Percentiles rank a stretch among this genome's conserved stretches.
Evolutionary conservation across 768 basidiomycete genomes (phyloP).

Genomic region (Piloderma croceum): DNA sequence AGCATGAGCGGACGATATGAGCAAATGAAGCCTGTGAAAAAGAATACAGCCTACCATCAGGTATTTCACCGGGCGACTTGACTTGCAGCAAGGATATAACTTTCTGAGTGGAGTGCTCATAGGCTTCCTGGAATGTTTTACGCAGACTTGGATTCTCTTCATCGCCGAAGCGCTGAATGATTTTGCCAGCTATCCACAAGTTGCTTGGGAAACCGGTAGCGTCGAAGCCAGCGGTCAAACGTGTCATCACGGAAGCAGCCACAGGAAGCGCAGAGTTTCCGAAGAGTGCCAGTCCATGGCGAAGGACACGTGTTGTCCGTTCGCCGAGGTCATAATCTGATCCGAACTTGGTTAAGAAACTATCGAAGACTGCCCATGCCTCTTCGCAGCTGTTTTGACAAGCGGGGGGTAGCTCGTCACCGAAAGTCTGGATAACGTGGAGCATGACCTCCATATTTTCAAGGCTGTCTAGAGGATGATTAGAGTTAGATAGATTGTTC

Average conservation of each 20-base stretch:
- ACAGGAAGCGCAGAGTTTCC: slow-evolving; percentile 58
- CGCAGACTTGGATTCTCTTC: slow-evolving; percentile 54
- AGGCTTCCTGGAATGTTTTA: slow-evolving; percentile 53
- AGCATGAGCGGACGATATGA: slow-evolving; percentile 4
- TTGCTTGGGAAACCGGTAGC: slow-evolving; percentile 78
- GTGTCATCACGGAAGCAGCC: slow-evolving; percentile 61
- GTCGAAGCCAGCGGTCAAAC: slow-evolving; percentile 79
- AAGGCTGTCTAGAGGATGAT: slow-evolving; percentile 54
- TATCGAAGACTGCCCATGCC: slow-evolving; percentile 80
- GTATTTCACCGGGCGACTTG: slow-evolving; percentile 67
- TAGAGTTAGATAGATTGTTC: slow-evolving; percentile 8
- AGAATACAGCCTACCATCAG: slow-evolving; percentile 67
- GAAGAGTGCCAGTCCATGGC: slow-evolving; percentile 82
- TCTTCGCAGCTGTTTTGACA: slow-evolving; percentile 78
- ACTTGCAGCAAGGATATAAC: slow-evolving; percentile 61
- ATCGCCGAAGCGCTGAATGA: slow-evolving; percentile 71
- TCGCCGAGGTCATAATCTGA: slow-evolving; percentile 74
- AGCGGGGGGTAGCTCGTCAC: slow-evolving; percentile 72
- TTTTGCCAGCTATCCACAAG: slow-evolving; percentile 90
- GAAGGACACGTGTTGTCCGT: slow-evolving; percentile 75
- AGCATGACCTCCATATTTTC: slow-evolving; percentile 95
- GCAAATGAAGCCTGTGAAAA: slow-evolving; percentile 1
- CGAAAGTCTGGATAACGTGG: slow-evolving; percentile 71
- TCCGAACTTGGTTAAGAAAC: slow-evolving; percentile 74
- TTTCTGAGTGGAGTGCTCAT: slow-evolving; percentile 72